phyloP scores from a whole-genome alignment of 1,139 yeast species.

The Candida sp. region DNA sequence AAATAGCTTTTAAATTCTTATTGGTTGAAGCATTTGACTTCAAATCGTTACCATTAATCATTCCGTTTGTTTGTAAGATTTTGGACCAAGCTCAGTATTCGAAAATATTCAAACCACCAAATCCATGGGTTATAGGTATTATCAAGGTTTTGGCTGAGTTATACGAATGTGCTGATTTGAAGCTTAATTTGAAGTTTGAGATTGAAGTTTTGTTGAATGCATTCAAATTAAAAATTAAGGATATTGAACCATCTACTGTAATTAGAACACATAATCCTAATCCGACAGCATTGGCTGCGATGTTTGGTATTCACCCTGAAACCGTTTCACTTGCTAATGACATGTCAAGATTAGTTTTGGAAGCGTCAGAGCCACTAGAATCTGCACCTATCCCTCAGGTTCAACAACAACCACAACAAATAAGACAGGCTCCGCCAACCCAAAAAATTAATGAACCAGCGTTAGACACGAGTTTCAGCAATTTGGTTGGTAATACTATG shows the following conservation, averaged over 20 bases:
- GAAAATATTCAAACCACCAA: slow-evolving; percentile 75
- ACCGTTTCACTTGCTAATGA: slow-evolving; percentile 30
- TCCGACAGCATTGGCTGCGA: slow-evolving; percentile 41
- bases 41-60: slow-evolving; percentile 62
- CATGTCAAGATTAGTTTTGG: slow-evolving; percentile 40
- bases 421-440: slow-evolving; percentile 9
- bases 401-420: slow-evolving; percentile 13
- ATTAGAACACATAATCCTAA: slow-evolving; percentile 54
- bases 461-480: slow-evolving; percentile 43
- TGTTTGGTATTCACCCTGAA: slow-evolving; percentile 42
- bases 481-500: slow-evolving; percentile 64
- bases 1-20: slow-evolving; percentile 71
- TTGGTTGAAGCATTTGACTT: slow-evolving; percentile 77
- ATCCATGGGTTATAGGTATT: slow-evolving; percentile 90
- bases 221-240: slow-evolving; percentile 53
- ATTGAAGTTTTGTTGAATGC: slow-evolving; percentile 87
- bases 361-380: slow-evolving; percentile 21
- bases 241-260: slow-evolving; percentile 60
- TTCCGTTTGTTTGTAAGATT: slow-evolving; percentile 89
- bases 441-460: slow-evolving; percentile 15
- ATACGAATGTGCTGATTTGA: slow-evolving; percentile 78
- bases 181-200: slow-evolving; percentile 86
- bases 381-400: slow-evolving; percentile 11
- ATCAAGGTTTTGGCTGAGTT: slow-evolving; percentile 74
- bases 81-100: slow-evolving; percentile 74